These are phyloP conservation scores for Mycosphaerella sp. DNA, from an alignment of 2,329 filamentous ascomycete species.

Conservation along the genomic window DNA sequence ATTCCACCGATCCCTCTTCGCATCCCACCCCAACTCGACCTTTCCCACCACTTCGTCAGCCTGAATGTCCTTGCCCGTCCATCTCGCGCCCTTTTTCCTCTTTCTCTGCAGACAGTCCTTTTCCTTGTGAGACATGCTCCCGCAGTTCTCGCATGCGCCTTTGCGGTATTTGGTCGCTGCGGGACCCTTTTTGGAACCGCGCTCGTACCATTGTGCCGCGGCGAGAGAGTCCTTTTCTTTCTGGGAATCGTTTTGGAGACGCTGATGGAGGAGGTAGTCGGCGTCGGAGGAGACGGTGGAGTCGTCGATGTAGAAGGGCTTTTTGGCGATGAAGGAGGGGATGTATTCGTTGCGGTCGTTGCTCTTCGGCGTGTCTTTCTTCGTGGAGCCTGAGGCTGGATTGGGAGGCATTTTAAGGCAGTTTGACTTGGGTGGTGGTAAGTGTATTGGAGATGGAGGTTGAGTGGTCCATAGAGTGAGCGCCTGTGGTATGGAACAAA, in stretches of 20 bases:
- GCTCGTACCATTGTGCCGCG: conserved; percentile 84
- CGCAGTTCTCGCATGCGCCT: conserved; percentile 97
- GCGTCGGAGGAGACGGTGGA: conserved; percentile 56
- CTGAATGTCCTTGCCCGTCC: conserved; percentile 87
- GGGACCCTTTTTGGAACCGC: conserved; percentile 68
- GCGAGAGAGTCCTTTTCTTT: conserved; percentile 53
- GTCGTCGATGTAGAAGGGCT: conserved; percentile 90
- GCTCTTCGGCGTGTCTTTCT: conserved; percentile 61
- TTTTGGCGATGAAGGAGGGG: conserved; percentile 94
- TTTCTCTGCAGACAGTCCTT: conserved; percentile 90
- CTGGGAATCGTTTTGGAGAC: conserved; percentile 56
- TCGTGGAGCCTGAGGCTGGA: conserved; percentile 12
- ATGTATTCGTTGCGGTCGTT: conserved; percentile 99
- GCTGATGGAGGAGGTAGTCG: conserved; percentile 96
- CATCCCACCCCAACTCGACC: conserved; percentile 87
- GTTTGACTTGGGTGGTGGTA: neutral
- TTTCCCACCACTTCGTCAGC: conserved; percentile 84
- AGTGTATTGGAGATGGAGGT: conserved; percentile 1
- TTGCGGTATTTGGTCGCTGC: conserved; percentile 96
- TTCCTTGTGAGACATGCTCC: conserved; percentile 90
- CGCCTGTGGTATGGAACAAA: neutral
- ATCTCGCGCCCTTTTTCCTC: conserved; percentile 81
- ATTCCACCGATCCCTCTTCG: conserved; percentile 96
- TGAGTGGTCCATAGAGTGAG: neutral
- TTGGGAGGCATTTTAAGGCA: conserved; percentile 47